Evolutionary conservation across 306 rosid species (phyloP).

Genomic region (Citrullus mucosospermus): DNA sequence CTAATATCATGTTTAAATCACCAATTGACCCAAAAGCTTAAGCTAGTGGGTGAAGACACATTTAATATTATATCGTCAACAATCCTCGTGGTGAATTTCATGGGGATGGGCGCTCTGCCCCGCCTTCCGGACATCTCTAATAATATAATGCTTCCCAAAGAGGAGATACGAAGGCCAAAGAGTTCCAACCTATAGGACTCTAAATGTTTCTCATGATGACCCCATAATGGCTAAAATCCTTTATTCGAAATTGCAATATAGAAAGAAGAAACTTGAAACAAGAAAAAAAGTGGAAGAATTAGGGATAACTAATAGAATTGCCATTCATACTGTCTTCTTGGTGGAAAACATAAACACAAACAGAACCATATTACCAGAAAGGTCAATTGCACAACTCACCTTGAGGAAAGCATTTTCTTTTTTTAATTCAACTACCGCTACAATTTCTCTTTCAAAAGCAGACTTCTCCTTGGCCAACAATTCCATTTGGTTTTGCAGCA

Average conservation of each 20-base stretch:
- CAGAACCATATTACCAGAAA: not conserved
- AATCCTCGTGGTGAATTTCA: too few relatives aligned
- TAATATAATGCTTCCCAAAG: too few relatives aligned
- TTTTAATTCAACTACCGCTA: slow-evolving; percentile 48
- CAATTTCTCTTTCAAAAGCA: slow-evolving; percentile 64
- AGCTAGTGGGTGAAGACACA: too few relatives aligned
- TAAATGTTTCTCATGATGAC: not conserved
- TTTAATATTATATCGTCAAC: too few relatives aligned
- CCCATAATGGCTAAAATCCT: not conserved
- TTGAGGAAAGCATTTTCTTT: slow-evolving; percentile 64
- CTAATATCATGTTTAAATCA: too few relatives aligned
- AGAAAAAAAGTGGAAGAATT: not conserved
- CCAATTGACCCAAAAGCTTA: too few relatives aligned
- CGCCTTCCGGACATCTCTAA: too few relatives aligned
- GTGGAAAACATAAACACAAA: not conserved
- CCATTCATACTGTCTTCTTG: not conserved
- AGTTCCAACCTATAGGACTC: not conserved
- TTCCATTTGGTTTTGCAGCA: slow-evolving; percentile 77
- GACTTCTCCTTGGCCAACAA: slow-evolving; percentile 62
- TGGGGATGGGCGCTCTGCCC: too few relatives aligned
- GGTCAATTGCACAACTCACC: slow-evolving; percentile 25
- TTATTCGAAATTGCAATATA: not conserved
- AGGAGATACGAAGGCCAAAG: not conserved
- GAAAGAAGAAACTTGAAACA: not conserved
- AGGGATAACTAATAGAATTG: too few relatives aligned